Base-by-base conservation (phyloP, 495 filamentous ascomycete genomes). In the Ascodesmis nigricans region DNA sequence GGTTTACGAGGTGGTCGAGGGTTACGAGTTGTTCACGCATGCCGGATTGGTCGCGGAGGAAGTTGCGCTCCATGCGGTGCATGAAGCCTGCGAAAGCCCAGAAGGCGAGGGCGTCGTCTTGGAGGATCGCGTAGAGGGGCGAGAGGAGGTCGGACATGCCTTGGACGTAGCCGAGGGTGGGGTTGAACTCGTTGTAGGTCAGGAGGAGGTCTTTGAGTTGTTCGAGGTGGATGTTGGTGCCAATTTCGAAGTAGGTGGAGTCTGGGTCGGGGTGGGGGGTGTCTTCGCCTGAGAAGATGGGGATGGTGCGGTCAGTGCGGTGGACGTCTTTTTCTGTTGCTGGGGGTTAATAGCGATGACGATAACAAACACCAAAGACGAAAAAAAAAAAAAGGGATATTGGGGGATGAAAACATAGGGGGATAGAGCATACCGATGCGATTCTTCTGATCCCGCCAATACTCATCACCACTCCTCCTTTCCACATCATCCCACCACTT, bases 161-260 rank as follows among this genome's bases (percentile, higher is more conserved):
- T 61, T 97, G 87, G 2, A 97, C 87, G 47, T 97, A 97, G 19
- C 87, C 87, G 1, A 95, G 61, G 27, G 81, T 75, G 20, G 66
- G 73, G 59, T 93, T 95, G 50, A 82, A 87, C 50, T 97, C 90
- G 51, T 95, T 93, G 53, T 97, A 97, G 0, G 87, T 95, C 8
- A 97, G 60, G 3, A 97, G 73, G 81, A 97, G 92, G 47, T 97
- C 87, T 55, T 97, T 97, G 69, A 95, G 73, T 53, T 97, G 87
- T 49, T 97, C 87, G 40, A 97, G 65, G 55, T 97, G 87, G 21
- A 93, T 84, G 44, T 97, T 97, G 17, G 87, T 97, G 33, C 87
- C 87, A 9, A 66, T 64, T 30, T 75, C 71, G 14, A 81, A 78
- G 49, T 93, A 97, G 0, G 87, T 84, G 0, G 90, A 95, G 44